phyloP scores from a whole-genome alignment of 106 monocot genomes.

The Gastrodia elata region DNA sequence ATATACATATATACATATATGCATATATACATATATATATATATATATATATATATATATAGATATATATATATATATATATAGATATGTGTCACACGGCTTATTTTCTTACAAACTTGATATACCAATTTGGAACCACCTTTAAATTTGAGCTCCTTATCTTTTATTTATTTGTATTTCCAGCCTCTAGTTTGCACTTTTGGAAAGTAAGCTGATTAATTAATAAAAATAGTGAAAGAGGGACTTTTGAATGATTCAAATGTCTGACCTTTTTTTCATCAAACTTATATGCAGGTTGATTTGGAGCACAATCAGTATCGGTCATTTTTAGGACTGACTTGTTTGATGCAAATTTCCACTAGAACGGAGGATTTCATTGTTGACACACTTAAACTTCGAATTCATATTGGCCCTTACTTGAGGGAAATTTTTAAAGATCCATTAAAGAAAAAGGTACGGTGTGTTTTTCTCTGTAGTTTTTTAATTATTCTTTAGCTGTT shows the following conservation, averaged over 20 bases:
- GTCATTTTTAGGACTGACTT: conserved; percentile 95
- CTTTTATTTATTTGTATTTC: not conserved
- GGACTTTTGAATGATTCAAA: not conserved
- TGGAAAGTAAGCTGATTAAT: not conserved
- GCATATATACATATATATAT: no score
- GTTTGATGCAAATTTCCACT: conserved; percentile 99
- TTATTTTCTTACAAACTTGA: not conserved
- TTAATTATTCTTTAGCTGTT: not conserved
- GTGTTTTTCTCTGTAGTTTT: not conserved
- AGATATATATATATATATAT: no score
- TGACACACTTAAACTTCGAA: conserved; percentile 84
- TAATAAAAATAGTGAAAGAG: not conserved
- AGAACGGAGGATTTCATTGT: conserved; percentile 87
- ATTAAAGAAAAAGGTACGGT: conserved; percentile 71
- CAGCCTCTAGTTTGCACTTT: not conserved
- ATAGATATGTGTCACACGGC: not conserved
- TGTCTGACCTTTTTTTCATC: not conserved
- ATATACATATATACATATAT: no score
- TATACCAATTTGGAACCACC: not conserved
- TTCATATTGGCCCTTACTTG: conserved; percentile 87
- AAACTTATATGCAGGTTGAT: conserved; percentile 54
- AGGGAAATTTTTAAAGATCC: conserved; percentile 90
- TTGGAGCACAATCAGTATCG: conserved; percentile 97
- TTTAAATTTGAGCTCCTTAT: not conserved
- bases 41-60: no score